Base-by-base conservation (phyloP, 208 protist species). In the Crithidia thermophila region DNA sequence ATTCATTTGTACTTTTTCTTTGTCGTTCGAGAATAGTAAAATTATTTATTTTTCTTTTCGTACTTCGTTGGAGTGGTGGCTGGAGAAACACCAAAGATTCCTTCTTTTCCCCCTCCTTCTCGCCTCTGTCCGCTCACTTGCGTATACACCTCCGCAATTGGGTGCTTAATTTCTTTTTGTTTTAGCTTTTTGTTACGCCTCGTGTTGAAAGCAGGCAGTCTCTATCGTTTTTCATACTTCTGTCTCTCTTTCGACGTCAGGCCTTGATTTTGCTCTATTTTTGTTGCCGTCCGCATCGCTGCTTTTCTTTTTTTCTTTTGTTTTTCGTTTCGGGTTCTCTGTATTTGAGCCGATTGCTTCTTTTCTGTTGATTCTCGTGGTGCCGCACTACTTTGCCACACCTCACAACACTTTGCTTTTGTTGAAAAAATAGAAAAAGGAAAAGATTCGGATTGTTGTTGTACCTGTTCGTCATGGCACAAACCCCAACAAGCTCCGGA, bases 251-350 rank as follows among this genome's bases (percentile, higher is more conserved):
- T 18, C 34, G 27, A 3, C 27, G 21, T 61, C 18, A 10, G 3
- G 18, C 11, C 62, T 28, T 68, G 21, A 69, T 30, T 40, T 25
- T 45, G 34, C 45, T 60, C 3, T 52, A 3, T 52, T 71, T 53
- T 28, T 62, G 45, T 18, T 45, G 21, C 21, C 34, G 7, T 10
- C 27, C 8, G 5, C n/a, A 40, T 27, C 21, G 58, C 55, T 59
- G 46, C 45, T 53, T 31, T 43, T 57, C 4, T 57, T 56, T 37
- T 49, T 18, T 43, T 9, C 13, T 43, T 55, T 36, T 50, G 14
- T 65, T 57, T 31, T 57, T 30, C 14, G 11, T 60, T 60, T 23
- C 18, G 31, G 28, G 5, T 10, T 62, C 23, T 65, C 9, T 52
- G 14, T 37, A 16, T 33, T 20, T 53, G 9, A 3, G 1, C 27